Evolutionary conservation across 2,329 filamentous ascomycete species (phyloP), one percentile per base, ranked within the genome.

Genomic region (Blastomyces parvus): DNA sequence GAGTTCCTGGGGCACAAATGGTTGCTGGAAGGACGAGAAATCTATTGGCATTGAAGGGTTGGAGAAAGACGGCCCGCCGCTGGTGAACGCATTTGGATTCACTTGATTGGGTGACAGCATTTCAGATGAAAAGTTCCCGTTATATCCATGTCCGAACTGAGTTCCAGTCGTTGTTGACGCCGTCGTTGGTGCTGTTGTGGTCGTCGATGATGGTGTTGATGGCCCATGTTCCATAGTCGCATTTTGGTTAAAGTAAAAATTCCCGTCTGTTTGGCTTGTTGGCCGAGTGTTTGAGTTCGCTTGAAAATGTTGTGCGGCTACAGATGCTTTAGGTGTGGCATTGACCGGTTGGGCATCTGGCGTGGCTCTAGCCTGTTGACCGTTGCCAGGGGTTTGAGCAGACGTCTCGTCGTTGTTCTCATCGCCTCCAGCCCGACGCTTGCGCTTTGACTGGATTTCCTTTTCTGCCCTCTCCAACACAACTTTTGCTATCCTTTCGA

Each of bases 401-500:
- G 60, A 36, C 22, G 14, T 13, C 38, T 40, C n/a, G 22, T 59
- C 70, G 22, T 59, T 70, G 44, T 73, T 66, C 6, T 76, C 74
- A 55, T 80, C 79, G 25, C 88, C 86, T 55, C 85, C 80, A 65
- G 83, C 86, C 82, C 96, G 97, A 65, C 93, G 86, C 80, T 97
- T 97, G 63, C 90, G 86, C 64, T 90, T 85, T 5, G 85, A 87
- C 33, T 87, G 83, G 44, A 89, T 85, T 60, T 97, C 93, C 70
- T 88, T 91, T 72, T 97, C 93, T 0, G 90, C 85, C 74, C 92
- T 96, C 64, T 97, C 93, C 56, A 97, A 86, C 9, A 96, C 91
- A 2, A 91, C 86, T 71, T 88, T 90, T 44, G 91, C 91, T 67
- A 99, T 97, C 64, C 94, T 86, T 74, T 96, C 92, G 69, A 99